Base-by-base conservation (phyloP, 495 filamentous ascomycete species). In the Daldinia concentrica region DNA sequence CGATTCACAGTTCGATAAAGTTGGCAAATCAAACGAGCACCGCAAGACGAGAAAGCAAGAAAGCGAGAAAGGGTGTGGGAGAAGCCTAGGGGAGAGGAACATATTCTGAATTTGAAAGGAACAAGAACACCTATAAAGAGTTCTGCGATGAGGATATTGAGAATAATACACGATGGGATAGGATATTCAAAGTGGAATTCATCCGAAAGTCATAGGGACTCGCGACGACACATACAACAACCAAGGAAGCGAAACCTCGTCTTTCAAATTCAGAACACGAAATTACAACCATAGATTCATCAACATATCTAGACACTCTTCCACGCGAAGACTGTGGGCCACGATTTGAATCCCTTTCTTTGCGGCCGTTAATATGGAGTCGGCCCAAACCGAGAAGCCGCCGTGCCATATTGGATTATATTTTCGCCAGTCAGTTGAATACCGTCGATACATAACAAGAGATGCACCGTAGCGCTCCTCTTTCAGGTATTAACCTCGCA, bases 391-490 rank as follows among this genome's bases (percentile, higher is more conserved):
- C 54, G 64, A 58, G 39, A 69, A 62, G 6, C 22, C 43, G 15
- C 50, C 62, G 54, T 41, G 29, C 22, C 29, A 29, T 41, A 72
- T 72, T 72, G 69, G 64, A 68, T 54, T 67, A 72, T 64, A 67
- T 63, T 45, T 67, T 55, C 30, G 15, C 30, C n/a, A 41, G 15
- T 15, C 41, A 48, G 59, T 73, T 68, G 70, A 73, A 73, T 73
- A 68, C 50, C 51, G 24, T 22, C 39, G 61, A 62, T 27, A 48
- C 43, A 48, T 48, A 48, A 26, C 14, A 61, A 54, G 51, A 62
- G 43, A 57, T 36, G 54, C 59, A 66, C 55, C 45, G 64, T 48
- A 45, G 63, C 51, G 41, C 19, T 67, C 32, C 56, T 64, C 64
- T 55, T 67, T 67, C 41, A 62, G 68, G 58, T 30, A 34, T 26